Percentiles rank a stretch among this genome's conserved stretches.
Conservation (phyloP, 371 early-diverging fungal species). For the Entomophthora muscae region DNA sequence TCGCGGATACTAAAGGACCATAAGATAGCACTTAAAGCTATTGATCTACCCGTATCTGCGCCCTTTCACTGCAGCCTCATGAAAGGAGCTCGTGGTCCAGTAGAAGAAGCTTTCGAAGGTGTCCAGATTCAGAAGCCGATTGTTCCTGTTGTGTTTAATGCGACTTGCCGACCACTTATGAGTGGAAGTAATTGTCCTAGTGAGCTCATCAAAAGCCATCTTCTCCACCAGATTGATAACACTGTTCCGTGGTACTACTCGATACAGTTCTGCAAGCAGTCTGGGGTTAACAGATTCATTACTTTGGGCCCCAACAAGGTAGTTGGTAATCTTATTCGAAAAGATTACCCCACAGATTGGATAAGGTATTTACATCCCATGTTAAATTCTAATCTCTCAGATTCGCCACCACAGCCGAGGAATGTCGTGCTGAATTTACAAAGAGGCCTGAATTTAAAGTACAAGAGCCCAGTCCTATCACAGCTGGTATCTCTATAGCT, state of each 20-base stretch:
- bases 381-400: background rate
- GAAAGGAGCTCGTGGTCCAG: constrained; percentile 59
- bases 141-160: constrained; percentile 74
- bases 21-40: constrained; percentile 65
- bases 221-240: constrained; percentile 59
- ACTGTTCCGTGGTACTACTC: constrained; percentile 84
- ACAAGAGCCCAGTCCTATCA: too few species aligned
- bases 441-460: background rate
- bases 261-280: constrained; percentile 53
- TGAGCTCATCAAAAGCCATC: constrained; percentile 40
- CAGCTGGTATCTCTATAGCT: too few species aligned
- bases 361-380: constrained; percentile 16
- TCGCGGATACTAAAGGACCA: constrained; percentile 56
- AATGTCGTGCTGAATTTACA: background rate
- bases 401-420: background rate
- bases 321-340: constrained; percentile 67
- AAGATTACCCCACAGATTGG: constrained; percentile 68
- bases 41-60: constrained; percentile 83
- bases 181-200: constrained; percentile 10
- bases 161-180: background rate
- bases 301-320: constrained; percentile 78
- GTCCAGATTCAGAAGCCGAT: constrained; percentile 38
- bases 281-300: constrained; percentile 65
- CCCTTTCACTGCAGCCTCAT: constrained; percentile 89
- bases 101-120: constrained; percentile 46